phyloP scores from a whole-genome alignment of 2,329 filamentous ascomycete species.

The Arthrocladium fulminans region DNA sequence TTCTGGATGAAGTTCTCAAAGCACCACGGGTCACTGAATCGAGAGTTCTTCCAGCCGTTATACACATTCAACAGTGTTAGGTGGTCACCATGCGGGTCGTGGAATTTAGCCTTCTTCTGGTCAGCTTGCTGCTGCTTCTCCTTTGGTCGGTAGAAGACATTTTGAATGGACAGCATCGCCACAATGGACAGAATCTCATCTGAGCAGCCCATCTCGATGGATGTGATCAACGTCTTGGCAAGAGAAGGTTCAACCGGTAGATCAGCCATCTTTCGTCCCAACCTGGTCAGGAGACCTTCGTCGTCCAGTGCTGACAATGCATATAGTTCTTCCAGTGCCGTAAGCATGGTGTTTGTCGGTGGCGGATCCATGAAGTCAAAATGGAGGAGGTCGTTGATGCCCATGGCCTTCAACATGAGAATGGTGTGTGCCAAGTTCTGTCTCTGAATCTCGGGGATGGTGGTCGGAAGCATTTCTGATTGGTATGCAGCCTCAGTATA shows the following conservation, averaged over 20 bases:
- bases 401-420: constrained; percentile 97
- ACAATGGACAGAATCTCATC: constrained; percentile 94
- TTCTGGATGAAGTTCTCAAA: constrained; percentile 97
- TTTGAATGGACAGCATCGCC: constrained; percentile 80
- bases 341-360: constrained; percentile 95
- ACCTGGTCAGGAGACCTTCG: constrained; percentile 81
- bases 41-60: constrained; percentile 86
- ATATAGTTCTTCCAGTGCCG: constrained; percentile 89
- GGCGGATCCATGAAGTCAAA: constrained; percentile 99
- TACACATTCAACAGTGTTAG: constrained; percentile 93
- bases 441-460: constrained; percentile 91
- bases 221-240: constrained; percentile 80
- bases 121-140: constrained; percentile 96
- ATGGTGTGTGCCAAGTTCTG: constrained; percentile 91
- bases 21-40: constrained; percentile 82
- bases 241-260: constrained; percentile 95
- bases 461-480: constrained; percentile 92
- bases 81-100: constrained; percentile 90
- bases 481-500: constrained; percentile 95
- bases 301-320: constrained; percentile 86
- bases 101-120: constrained; percentile 95
- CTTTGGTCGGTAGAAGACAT: constrained; percentile 89
- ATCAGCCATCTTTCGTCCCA: constrained; percentile 95
- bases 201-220: constrained; percentile 77
- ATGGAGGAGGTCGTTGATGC: constrained; percentile 91